Conservation (phyloP, 805 yeast genomes). For the Cyberlindnera amylophila region DNA sequence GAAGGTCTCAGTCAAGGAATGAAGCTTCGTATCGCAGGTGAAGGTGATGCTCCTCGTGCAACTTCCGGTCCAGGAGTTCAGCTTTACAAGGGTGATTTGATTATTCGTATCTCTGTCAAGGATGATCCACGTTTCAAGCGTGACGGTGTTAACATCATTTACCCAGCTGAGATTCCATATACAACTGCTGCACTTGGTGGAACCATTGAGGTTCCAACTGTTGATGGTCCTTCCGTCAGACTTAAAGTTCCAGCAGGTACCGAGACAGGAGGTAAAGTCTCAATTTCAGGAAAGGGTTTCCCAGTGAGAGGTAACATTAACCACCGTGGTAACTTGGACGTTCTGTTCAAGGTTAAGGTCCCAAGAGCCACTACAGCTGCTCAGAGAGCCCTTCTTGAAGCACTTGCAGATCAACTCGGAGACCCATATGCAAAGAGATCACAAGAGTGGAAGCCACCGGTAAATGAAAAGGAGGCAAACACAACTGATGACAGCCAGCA, state of each 20-base stretch:
- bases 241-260: conserved; percentile 83
- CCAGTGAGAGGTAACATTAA: conserved; percentile 55
- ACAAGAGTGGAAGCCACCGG: conserved; percentile 17
- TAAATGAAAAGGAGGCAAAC: neutral
- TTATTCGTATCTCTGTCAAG: conserved; percentile 72
- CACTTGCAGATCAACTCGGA: conserved; percentile 85
- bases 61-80: conserved; percentile 68
- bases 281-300: conserved; percentile 83
- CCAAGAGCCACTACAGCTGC: conserved; percentile 75
- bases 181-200: conserved; percentile 98
- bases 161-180: conserved; percentile 70
- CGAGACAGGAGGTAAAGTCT: conserved; percentile 66
- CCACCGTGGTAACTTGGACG: conserved; percentile 77
- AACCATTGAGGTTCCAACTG: conserved; percentile 81
- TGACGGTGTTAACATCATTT: conserved; percentile 60
- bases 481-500: conserved; percentile 7
- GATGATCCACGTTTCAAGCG: conserved; percentile 72
- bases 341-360: conserved; percentile 66
- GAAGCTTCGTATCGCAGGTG: conserved; percentile 76
- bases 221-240: conserved; percentile 73
- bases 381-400: conserved; percentile 86
- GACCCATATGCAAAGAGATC: conserved; percentile 76
- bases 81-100: conserved; percentile 80
- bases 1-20: conserved; percentile 86
- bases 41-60: conserved; percentile 85